These are phyloP conservation scores for Cladosporium velox DNA, from an alignment of 2,329 filamentous ascomycete species.

Conservation along the genomic window DNA sequence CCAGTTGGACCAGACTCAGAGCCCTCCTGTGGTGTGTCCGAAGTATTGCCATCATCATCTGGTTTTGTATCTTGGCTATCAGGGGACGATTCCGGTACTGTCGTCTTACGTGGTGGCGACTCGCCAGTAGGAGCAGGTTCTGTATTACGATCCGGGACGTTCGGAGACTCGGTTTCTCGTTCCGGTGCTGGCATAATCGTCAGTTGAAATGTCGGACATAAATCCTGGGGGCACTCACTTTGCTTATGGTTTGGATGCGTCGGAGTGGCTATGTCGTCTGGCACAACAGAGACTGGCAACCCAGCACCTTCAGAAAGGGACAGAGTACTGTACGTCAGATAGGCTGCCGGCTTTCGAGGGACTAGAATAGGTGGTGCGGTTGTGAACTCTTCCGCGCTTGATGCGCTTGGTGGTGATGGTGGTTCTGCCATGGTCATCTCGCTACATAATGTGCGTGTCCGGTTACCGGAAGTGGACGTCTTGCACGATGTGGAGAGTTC, in stretches of 20 bases:
- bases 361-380: background rate
- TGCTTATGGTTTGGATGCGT: background rate
- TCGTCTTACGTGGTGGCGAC: background rate
- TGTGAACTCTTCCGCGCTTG: background rate
- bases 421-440: background rate
- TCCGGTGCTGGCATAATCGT: background rate
- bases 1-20: background rate
- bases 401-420: background rate
- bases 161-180: background rate
- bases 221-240: background rate
- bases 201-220: background rate
- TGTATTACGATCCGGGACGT: background rate
- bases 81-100: background rate
- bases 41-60: background rate
- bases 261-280: background rate
- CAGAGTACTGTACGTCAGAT: slow-evolving; percentile 9
- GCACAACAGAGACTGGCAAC: background rate
- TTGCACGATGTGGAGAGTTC: background rate
- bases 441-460: background rate
- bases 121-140: background rate
- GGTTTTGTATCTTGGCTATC: background rate
- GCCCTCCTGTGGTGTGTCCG: background rate
- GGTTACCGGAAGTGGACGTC: background rate
- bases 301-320: background rate
- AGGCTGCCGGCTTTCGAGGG: slow-evolving; percentile 6